These are phyloP conservation scores for Hortiboletus campestris DNA, from an alignment of 768 basidiomycete species.

Conservation along the genomic window DNA sequence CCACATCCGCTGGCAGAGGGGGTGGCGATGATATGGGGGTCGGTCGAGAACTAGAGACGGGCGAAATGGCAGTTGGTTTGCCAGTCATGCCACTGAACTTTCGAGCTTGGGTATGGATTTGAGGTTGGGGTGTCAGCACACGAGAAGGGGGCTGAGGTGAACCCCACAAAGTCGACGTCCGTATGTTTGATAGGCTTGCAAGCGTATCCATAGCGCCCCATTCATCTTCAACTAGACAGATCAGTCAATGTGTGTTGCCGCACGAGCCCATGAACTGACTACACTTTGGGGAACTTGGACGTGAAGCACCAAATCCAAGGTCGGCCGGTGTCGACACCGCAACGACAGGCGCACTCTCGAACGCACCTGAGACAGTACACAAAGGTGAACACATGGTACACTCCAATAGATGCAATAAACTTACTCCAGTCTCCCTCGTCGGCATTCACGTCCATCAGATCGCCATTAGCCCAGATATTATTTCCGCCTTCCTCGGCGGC, in stretches of 20 bases:
- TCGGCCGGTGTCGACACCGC: slow-evolving; percentile 26
- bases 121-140: slow-evolving; percentile 22
- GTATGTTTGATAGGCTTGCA: not conserved
- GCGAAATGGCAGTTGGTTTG: slow-evolving; percentile 7
- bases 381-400: not conserved
- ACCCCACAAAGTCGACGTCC: slow-evolving; percentile 11
- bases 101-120: slow-evolving; percentile 2
- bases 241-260: not conserved
- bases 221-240: slow-evolving; percentile 11
- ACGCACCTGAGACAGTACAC: slow-evolving; percentile 56
- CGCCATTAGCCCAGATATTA: slow-evolving; percentile 70
- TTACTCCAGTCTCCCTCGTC: slow-evolving; percentile 94
- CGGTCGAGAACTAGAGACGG: slow-evolving; percentile 17
- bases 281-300: slow-evolving; percentile 14
- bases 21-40: slow-evolving; percentile 29
- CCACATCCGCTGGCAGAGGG: slow-evolving; percentile 7
- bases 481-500: slow-evolving; percentile 37
- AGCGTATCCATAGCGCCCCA: slow-evolving; percentile 22
- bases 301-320: slow-evolving; percentile 25
- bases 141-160: slow-evolving; percentile 20
- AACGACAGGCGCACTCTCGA: slow-evolving; percentile 54
- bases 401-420: slow-evolving; percentile 27
- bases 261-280: not conserved
- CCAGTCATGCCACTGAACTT: not conserved
- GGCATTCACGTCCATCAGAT: slow-evolving; percentile 91